A percentile compares a stretch with the other conserved stretches of the same genome.
phyloP scores from a whole-genome alignment of 208 protist genomes.

The Leptomonas pyrrhocoris region DNA sequence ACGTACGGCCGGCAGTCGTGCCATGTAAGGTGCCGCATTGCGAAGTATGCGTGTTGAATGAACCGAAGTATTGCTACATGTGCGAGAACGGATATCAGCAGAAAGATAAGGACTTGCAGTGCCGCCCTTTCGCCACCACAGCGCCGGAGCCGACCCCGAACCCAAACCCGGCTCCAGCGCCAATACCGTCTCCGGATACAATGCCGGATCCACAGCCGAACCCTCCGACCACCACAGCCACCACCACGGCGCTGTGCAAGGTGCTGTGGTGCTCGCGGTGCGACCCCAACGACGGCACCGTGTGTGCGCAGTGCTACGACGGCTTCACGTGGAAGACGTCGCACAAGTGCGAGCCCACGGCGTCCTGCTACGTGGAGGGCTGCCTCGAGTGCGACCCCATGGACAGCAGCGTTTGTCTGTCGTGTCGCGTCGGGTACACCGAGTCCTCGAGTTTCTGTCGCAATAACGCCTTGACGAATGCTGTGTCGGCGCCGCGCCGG shows the following conservation, averaged over 20 bases:
- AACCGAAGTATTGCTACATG: constrained; percentile 13
- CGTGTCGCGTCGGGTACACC: constrained; percentile 2
- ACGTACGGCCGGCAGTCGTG: not conserved
- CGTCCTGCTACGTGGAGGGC: constrained; percentile 11
- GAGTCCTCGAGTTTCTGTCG: not conserved
- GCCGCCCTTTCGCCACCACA: not conserved
- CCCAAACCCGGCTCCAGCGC: not conserved
- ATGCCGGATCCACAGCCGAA: not conserved
- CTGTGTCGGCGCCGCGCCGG: not conserved
- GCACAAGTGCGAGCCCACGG: constrained; percentile 8
- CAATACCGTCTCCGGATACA: too few species aligned
- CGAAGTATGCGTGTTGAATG: not conserved
- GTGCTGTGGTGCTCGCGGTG: constrained; percentile 10
- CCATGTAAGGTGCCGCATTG: constrained; percentile 4
- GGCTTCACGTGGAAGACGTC: constrained; percentile 16
- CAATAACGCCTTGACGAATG: not conserved
- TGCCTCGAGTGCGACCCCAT: constrained; percentile 2
- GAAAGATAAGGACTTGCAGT: constrained; percentile 10
- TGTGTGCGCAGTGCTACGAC: constrained; percentile 9
- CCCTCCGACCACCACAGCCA: not conserved
- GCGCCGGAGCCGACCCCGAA: not conserved
- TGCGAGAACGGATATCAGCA: constrained; percentile 10
- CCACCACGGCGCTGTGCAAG: constrained; percentile 5
- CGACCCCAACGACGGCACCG: constrained; percentile 8
- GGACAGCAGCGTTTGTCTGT: constrained; percentile 4